A percentile compares a stretch with the other conserved stretches of the same genome.
These are phyloP conservation scores for Wickerhamomyces sydowiorum DNA, from an alignment of 805 yeast genomes.

Conservation along the genomic window DNA sequence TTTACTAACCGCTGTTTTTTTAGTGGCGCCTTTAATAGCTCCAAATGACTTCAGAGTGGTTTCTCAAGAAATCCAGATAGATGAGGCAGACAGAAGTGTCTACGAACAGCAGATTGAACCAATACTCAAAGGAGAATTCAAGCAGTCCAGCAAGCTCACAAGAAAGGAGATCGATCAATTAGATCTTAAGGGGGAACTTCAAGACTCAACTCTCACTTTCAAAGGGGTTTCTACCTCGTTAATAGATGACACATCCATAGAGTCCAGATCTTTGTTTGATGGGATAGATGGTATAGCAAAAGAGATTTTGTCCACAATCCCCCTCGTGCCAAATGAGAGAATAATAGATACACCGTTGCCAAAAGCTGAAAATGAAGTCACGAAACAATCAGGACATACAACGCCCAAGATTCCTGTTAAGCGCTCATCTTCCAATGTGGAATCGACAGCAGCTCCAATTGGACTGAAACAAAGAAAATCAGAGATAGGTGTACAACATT, in stretches of 20 bases:
- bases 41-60: not conserved
- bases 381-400: not conserved
- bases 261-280: conserved; percentile 8
- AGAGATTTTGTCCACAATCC: not conserved
- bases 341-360: not conserved
- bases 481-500: conserved; percentile 10
- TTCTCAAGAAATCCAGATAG: not conserved
- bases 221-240: not conserved
- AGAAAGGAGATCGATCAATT: not conserved
- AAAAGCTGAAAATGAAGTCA: not conserved
- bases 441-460: not conserved
- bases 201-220: conserved; percentile 1
- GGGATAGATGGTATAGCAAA: conserved; percentile 9
- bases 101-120: not conserved
- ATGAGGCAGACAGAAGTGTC: not conserved
- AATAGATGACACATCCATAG: not conserved
- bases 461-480: conserved; percentile 14
- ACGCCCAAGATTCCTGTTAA: not conserved
- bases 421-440: not conserved
- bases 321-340: conserved; percentile 3
- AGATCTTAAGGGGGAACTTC: conserved; percentile 2
- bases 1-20: not conserved
- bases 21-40: not conserved
- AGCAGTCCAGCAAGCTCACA: not conserved
- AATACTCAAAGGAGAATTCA: not conserved